phyloP scores from a whole-genome alignment of 208 protist genomes.

The Acanthamoeba healyi region DNA sequence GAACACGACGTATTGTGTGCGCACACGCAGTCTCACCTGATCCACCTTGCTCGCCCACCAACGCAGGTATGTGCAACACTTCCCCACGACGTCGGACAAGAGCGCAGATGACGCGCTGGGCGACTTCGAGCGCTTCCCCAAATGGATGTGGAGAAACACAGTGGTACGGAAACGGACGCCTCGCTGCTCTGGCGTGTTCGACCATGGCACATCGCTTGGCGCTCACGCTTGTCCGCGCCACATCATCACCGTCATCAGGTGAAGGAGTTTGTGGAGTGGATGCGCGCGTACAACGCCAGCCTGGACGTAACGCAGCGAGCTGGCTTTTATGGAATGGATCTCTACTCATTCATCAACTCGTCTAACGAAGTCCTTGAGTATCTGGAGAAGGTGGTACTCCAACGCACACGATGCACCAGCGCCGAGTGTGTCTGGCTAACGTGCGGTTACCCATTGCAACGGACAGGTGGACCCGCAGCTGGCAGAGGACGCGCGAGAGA shows the following conservation, averaged over 20 bases:
- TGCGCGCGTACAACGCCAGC: constrained; percentile 60
- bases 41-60: background rate
- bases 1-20: too few relatives aligned
- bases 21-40: too few relatives aligned
- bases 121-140: constrained; percentile 76
- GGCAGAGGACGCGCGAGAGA: background rate
- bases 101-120: constrained; percentile 24
- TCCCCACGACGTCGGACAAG: constrained; percentile 20
- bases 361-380: constrained; percentile 72
- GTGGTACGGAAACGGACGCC: background rate
- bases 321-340: constrained; percentile 78
- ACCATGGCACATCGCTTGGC: background rate
- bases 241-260: background rate
- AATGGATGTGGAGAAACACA: constrained; percentile 71
- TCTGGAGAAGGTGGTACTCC: constrained; percentile 45
- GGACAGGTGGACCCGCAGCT: background rate
- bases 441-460: background rate
- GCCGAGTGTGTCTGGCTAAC: background rate
- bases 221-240: background rate
- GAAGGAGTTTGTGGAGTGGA: constrained; percentile 75
- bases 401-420: background rate
- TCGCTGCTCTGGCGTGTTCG: background rate
- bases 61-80: constrained; percentile 59
- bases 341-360: constrained; percentile 73
- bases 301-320: background rate